Evolutionary conservation across 129 eudicot genomes (phyloP).

Genomic region (Centrapalus pauciflorus): DNA sequence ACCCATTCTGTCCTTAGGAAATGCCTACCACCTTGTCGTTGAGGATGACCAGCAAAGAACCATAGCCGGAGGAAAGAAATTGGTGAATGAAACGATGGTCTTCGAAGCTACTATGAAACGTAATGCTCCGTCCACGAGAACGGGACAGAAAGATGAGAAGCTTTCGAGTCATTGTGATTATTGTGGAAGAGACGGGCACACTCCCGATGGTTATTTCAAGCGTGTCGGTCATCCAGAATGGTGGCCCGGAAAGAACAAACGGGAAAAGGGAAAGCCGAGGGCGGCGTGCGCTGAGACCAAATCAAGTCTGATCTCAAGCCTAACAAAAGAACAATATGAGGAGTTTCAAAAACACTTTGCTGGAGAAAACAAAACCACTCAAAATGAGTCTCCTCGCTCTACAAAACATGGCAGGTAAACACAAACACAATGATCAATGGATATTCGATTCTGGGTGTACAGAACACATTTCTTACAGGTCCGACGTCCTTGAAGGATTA

Average conservation of each 20-base stretch:
- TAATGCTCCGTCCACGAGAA: background rate
- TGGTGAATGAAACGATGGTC: background rate
- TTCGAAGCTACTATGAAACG: background rate
- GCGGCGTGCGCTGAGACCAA: background rate
- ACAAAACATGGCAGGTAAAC: slow-evolving; percentile 1
- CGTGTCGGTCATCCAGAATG: background rate
- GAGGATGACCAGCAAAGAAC: background rate
- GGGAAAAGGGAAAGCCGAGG: background rate
- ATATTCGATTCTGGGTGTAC: background rate
- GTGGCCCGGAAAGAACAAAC: background rate
- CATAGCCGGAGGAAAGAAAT: background rate
- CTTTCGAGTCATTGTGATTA: background rate
- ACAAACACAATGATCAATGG: background rate
- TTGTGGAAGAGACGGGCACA: background rate
- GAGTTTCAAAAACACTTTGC: background rate
- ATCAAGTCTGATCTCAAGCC: background rate
- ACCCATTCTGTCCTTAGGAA: background rate
- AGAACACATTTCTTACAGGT: background rate
- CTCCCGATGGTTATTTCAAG: background rate
- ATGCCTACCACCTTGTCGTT: background rate
- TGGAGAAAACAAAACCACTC: background rate
- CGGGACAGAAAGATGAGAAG: too few relatives aligned
- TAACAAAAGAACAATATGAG: background rate
- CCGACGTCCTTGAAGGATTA: background rate
- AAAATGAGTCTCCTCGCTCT: background rate